phyloP scores from a whole-genome alignment of 345 rosid genomes.

The Excoecaria cochinchinensis region DNA sequence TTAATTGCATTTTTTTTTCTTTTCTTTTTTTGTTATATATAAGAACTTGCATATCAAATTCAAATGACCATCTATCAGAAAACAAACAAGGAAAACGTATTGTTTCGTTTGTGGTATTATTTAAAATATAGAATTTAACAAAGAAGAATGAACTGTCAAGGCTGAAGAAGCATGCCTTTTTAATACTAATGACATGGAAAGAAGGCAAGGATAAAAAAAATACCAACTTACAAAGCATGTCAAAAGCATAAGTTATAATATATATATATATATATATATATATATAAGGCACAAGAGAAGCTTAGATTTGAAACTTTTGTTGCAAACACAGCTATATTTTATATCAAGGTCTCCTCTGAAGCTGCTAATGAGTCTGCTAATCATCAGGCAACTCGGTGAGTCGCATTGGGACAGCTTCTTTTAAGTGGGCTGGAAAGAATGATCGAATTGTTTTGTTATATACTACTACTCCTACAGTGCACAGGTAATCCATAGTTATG shows the following conservation, averaged over 20 bases:
- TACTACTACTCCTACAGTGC: conserved; percentile 31
- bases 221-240: conserved; percentile 21
- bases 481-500: conserved; percentile 73
- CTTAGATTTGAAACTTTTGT: not conserved
- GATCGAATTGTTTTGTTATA: not conserved
- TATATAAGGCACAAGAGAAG: not conserved
- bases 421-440: not conserved
- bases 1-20: too few species aligned
- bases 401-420: not conserved
- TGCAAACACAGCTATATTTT: not conserved
- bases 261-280: not conserved
- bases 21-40: too few species aligned
- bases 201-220: not conserved
- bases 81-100: too few species aligned
- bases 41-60: too few species aligned
- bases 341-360: not conserved
- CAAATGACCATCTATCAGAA: too few species aligned
- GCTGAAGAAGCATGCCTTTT: too few species aligned
- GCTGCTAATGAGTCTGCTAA: not conserved
- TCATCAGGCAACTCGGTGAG: not conserved
- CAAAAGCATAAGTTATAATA: not conserved
- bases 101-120: too few species aligned
- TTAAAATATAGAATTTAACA: too few species aligned
- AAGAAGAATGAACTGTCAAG: too few species aligned
- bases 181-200: too few species aligned